Base-by-base conservation (phyloP, 2,329 filamentous ascomycete species). In the Eurotiales sp. region DNA sequence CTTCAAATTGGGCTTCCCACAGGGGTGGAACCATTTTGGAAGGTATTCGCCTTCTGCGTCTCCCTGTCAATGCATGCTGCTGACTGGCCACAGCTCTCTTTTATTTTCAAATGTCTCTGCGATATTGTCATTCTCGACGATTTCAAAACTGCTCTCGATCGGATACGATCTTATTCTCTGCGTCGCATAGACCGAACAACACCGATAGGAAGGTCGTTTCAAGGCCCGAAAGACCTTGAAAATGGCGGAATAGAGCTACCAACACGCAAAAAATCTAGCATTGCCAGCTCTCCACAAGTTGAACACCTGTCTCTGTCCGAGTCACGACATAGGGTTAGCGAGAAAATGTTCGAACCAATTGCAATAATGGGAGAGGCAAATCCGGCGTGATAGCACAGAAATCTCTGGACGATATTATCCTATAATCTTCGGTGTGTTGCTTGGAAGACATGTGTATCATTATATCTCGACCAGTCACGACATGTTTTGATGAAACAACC, bases 1-100 rank as follows among this genome's bases (percentile, higher is more conserved):
- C 71, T 83, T 21, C 60, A 60, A 5, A 61, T 58, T 7, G 53
- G 56, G 8, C 58, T 73, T 0, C 72, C 76, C 0, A 78, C 78
- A 7, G 81, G 81, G n/a, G 79, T 85, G 58, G 83, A 85, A 59
- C 82, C 82, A 0, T 85, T 84, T 63, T 85, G 82, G 82, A 83
- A 74, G n/a, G n/a, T n/a, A n/a, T n/a, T n/a, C n/a, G n/a, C n/a
- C n/a, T n/a, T n/a, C n/a, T n/a, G n/a, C n/a, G n/a, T n/a, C n/a
- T n/a, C n/a, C n/a, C n/a, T n/a, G n/a, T n/a, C n/a, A n/a, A n/a
- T n/a, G n/a, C n/a, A n/a, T n/a, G n/a, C n/a, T n/a, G n/a, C n/a
- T n/a, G n/a, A n/a, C n/a, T n/a, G n/a, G n/a, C n/a, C n/a, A n/a
- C n/a, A n/a, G 68, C 61, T 84, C 10, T 76, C 78, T 0, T 81